Conservation (phyloP, 129 eudicot species). For the Deinandra increscens region DNA sequence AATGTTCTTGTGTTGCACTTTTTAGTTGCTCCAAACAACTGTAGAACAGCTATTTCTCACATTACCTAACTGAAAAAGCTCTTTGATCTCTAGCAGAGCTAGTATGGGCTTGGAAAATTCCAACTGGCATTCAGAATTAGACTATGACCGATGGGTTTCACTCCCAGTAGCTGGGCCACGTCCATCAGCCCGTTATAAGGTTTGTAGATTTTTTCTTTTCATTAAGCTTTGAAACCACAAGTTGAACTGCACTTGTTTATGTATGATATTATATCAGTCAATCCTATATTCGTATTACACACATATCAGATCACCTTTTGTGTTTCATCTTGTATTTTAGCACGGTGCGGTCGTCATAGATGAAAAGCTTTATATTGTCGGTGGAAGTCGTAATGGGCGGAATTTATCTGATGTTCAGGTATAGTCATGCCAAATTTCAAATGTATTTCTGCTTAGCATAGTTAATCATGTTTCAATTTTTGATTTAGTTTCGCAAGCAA, state of each 20-base stretch:
- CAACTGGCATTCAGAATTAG: conserved; percentile 53
- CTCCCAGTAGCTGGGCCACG: conserved; percentile 60
- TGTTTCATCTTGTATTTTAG: conserved; percentile 40
- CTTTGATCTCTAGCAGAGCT: conserved; percentile 15
- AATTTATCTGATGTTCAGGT: conserved; percentile 87
- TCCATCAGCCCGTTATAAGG: conserved; percentile 82
- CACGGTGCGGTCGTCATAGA: conserved; percentile 71
- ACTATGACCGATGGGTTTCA: conserved; percentile 59
- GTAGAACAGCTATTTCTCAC: background rate
- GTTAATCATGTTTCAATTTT: conserved; percentile 6
- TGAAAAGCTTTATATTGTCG: conserved; percentile 64
- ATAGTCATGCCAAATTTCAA: conserved; percentile 15
- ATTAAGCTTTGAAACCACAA: background rate
- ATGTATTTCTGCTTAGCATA: conserved; percentile 7
- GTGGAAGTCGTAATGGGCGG: conserved; percentile 98
- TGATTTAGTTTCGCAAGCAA: conserved; percentile 8
- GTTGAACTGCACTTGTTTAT: conserved; percentile 16
- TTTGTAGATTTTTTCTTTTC: conserved; percentile 13
- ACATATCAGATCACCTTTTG: conserved; percentile 12
- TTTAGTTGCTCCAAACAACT: conserved; percentile 3
- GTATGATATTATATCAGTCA: conserved; percentile 12
- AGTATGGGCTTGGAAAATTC: conserved; percentile 50
- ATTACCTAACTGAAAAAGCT: conserved; percentile 22
- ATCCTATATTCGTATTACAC: background rate
- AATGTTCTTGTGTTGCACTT: conserved; percentile 10